Evolutionary conservation across 371 early-diverging fungal species (phyloP), one percentile per base, ranked within the genome.

Genomic region (Mortierella sp.): DNA sequence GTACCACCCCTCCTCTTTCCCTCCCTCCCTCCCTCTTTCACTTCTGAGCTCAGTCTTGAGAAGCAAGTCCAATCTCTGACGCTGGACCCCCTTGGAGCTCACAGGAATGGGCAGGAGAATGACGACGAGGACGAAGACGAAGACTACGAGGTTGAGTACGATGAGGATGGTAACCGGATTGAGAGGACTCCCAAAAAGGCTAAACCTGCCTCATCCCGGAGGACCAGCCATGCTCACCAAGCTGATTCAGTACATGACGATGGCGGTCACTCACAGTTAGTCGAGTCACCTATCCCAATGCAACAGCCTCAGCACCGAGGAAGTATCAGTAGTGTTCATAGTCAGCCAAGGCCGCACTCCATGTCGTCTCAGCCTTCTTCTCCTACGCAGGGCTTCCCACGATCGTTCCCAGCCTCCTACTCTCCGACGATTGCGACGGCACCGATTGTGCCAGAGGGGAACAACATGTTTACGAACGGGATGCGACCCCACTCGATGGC

Each of bases 101-200:
- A 21, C 37, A 15, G 19, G 46, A 62, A 68, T 53, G 44, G 64
- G 12, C 70, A 63, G 55, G 76, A 64, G 7, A 72, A 76, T 16
- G 71, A 75, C 0, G 76, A 71, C 25, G 79, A 37, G 37, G 37
- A 53, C 4, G 21, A 53, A 19, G 53, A 77, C 0, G 68, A 68
- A 18, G 79, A 77, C 23, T 72, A 77, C 44, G 79, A 77, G 25
- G 79, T 77, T 1, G 59, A 72, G 12, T 77, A 77, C 37, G 79
- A 77, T 45, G 79, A 77, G 7, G 79, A 77, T 21, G 79, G 77
- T n/a, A 77, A 77, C 63, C 64, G 77, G 62, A 77, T 77, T 19
- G 77, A 77, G 25, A 45, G 55, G 48, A 23, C 28, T 65, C 68
- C 74, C 6, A 58, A 62, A 16, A 66, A 28, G 63, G 2, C 16